These are phyloP conservation scores for Tolypocladium nubicola DNA, from an alignment of 2,329 filamentous ascomycete genomes.

Conservation along the genomic window DNA sequence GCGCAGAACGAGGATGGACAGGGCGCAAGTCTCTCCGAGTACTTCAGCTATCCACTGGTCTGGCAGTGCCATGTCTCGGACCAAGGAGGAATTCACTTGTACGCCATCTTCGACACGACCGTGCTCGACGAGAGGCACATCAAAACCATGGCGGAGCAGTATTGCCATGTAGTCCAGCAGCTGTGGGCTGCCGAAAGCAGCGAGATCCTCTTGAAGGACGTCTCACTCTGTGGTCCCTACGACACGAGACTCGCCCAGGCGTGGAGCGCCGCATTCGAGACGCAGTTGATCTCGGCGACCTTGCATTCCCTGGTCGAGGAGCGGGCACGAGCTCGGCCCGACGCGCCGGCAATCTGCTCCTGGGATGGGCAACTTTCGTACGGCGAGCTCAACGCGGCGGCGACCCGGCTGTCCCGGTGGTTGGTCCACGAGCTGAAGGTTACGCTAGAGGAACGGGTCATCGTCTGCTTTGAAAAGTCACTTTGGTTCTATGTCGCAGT, in stretches of 20 bases:
- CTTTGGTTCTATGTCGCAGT: slow-evolving; percentile 19
- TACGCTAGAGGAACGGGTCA: slow-evolving; percentile 13
- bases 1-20: neutral
- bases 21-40: neutral
- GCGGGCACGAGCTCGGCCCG: slow-evolving; percentile 19
- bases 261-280: neutral
- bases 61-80: neutral
- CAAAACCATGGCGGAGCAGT: neutral
- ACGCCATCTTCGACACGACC: neutral
- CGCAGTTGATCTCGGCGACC: no score
- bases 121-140: neutral
- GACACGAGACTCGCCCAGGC: neutral
- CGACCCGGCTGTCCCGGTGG: slow-evolving; percentile 24
- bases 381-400: slow-evolving; percentile 24
- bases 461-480: slow-evolving; percentile 26
- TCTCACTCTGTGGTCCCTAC: neutral
- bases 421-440: slow-evolving; percentile 9
- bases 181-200: neutral
- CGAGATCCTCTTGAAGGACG: no score
- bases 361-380: slow-evolving; percentile 34
- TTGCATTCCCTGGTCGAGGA: slow-evolving; percentile 6
- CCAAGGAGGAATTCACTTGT: neutral
- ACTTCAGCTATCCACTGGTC: neutral
- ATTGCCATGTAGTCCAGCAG: neutral
- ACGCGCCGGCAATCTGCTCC: slow-evolving; percentile 25